Conservation (phyloP, 352 stramenopile genomes). For the Pythium vanterpoolii region DNA sequence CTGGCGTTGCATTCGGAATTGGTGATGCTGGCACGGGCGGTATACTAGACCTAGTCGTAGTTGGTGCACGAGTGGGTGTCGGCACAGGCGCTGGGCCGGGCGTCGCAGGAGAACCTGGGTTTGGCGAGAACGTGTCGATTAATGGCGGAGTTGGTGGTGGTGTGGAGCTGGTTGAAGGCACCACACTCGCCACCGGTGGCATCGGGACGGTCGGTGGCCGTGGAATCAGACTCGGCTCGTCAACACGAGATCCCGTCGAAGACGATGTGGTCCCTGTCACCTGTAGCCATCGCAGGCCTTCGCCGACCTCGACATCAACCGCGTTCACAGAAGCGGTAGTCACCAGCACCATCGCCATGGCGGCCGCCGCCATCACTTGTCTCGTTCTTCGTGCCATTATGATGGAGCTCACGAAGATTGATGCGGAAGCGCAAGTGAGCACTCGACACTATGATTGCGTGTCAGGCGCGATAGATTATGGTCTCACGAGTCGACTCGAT, state of each 20-base stretch:
- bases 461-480: neutral
- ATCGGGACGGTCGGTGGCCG: neutral
- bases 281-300: conserved; percentile 1
- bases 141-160: neutral
- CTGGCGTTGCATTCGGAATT: neutral
- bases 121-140: too few species aligned
- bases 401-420: neutral
- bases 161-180: neutral
- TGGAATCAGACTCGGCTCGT: neutral
- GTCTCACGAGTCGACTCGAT: neutral
- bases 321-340: neutral
- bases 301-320: neutral
- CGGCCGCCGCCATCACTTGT: neutral
- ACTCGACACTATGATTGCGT: neutral
- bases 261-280: neutral
- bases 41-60: neutral
- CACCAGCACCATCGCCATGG: neutral
- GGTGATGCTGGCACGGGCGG: neutral
- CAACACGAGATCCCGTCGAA: neutral
- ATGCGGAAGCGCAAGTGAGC: neutral
- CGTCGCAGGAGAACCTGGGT: neutral
- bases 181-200: neutral
- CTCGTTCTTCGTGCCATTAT: neutral
- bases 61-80: neutral
- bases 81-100: neutral